Conservation (phyloP, 805 yeast genomes). For the Dipodascus geniculatus region DNA sequence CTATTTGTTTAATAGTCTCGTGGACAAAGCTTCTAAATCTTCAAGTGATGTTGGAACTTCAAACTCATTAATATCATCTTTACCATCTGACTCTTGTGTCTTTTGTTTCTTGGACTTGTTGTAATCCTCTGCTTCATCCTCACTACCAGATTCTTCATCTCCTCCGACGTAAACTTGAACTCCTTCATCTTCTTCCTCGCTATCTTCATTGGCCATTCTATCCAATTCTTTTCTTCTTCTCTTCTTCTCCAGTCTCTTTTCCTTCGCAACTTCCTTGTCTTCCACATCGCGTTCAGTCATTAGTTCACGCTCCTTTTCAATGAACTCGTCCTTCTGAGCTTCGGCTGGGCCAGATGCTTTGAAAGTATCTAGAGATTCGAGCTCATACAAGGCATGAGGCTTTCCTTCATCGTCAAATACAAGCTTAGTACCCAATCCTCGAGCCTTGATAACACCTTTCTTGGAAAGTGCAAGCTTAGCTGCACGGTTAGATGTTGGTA, state of each 20-base stretch:
- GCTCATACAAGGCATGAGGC: conserved; percentile 84
- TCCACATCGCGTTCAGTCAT: conserved; percentile 64
- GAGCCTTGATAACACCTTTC: conserved; percentile 50
- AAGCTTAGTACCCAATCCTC: conserved; percentile 65
- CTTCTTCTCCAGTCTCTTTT: conserved; percentile 78
- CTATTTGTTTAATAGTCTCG: conserved; percentile 14
- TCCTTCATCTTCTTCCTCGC: conserved; percentile 25
- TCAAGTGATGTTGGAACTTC: conserved; percentile 86
- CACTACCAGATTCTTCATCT: conserved; percentile 17
- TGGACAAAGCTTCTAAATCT: conserved; percentile 66
- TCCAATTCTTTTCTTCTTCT: conserved; percentile 79
- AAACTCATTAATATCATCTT: conserved; percentile 48
- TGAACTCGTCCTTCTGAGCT: conserved; percentile 54
- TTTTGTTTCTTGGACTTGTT: conserved; percentile 29
- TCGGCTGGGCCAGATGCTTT: conserved; percentile 54
- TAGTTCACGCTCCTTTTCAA: conserved; percentile 49
- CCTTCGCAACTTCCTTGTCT: conserved; percentile 68
- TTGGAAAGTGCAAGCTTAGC: conserved; percentile 79
- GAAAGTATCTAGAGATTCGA: conserved; percentile 85
- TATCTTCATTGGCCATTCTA: conserved; percentile 26
- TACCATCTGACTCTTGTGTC: conserved; percentile 23
- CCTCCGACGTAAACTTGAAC: conserved; percentile 21
- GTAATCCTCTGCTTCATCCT: conserved; percentile 22
- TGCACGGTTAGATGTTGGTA: conserved; percentile 72
- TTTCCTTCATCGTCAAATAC: conserved; percentile 90